Conservation (phyloP, 2,329 filamentous ascomycete genomes). For the Xylaria sp. region DNA sequence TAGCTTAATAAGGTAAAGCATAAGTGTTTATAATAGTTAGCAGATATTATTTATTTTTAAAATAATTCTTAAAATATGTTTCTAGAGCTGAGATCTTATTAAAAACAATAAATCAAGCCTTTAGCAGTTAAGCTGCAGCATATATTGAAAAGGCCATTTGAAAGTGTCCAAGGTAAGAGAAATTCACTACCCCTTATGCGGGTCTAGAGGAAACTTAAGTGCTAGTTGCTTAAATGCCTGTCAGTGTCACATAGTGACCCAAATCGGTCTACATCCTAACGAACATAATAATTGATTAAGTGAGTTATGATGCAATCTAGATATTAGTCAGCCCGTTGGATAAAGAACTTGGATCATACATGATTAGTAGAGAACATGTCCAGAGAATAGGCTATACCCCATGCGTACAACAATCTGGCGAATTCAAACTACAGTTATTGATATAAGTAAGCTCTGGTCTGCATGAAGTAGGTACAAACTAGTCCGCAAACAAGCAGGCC, state of each 20-base stretch:
- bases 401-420: background rate
- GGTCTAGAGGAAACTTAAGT: background rate
- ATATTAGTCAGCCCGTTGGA: background rate
- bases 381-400: background rate
- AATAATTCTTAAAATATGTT: too few relatives aligned
- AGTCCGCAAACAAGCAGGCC: background rate
- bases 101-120: too few relatives aligned
- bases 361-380: background rate
- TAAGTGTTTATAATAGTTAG: too few relatives aligned
- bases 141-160: too few relatives aligned
- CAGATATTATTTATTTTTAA: too few relatives aligned
- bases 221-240: background rate
- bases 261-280: background rate
- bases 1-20: too few relatives aligned
- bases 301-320: background rate
- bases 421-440: background rate
- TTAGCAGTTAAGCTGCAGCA: too few relatives aligned
- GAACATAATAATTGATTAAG: background rate
- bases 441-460: background rate
- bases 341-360: background rate
- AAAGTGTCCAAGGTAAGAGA: too few relatives aligned
- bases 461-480: background rate
- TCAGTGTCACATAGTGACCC: background rate
- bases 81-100: too few relatives aligned
- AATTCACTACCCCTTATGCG: too few relatives aligned